Evolutionary conservation across 2,329 filamentous ascomycete species (phyloP).

Genomic region (Cytospora piceae): DNA sequence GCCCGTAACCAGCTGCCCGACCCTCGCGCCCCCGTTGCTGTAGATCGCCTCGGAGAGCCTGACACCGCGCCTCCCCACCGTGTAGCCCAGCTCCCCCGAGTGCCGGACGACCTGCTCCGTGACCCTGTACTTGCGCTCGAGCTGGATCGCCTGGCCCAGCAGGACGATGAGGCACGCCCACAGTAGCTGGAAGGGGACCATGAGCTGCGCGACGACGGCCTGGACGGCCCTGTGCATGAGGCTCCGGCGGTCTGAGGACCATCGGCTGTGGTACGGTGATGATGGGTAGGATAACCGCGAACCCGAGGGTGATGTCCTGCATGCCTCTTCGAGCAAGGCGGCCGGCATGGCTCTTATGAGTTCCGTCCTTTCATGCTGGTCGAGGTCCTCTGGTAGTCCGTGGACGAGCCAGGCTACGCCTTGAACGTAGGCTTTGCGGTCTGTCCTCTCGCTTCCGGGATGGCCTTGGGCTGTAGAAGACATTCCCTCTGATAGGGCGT

Average conservation of each 20-base stretch:
- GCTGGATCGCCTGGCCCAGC: slow-evolving; percentile 57
- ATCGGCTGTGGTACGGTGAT: background rate
- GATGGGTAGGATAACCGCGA: slow-evolving; percentile 9
- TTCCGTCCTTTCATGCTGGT: slow-evolving; percentile 55
- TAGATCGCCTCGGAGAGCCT: slow-evolving; percentile 58
- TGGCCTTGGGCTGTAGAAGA: slow-evolving; percentile 1
- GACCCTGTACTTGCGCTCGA: slow-evolving; percentile 69
- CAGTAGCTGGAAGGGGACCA: slow-evolving; percentile 63
- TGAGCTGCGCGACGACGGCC: slow-evolving; percentile 58
- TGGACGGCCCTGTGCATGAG: slow-evolving; percentile 65
- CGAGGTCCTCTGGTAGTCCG: slow-evolving; percentile 62
- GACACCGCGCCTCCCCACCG: slow-evolving; percentile 55
- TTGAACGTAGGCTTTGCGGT: slow-evolving; percentile 67
- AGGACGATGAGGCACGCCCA: slow-evolving; percentile 63
- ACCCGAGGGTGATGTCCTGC: slow-evolving; percentile 30
- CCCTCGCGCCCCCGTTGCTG: slow-evolving; percentile 65
- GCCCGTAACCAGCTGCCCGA: slow-evolving; percentile 62
- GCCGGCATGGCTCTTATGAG: slow-evolving; percentile 56
- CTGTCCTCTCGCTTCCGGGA: slow-evolving; percentile 38
- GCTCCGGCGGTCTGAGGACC: slow-evolving; percentile 29
- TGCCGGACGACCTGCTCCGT: slow-evolving; percentile 59
- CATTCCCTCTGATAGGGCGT: slow-evolving; percentile 15
- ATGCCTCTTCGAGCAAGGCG: slow-evolving; percentile 21
- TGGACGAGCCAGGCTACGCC: slow-evolving; percentile 66
- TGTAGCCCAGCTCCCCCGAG: slow-evolving; percentile 56